Evolutionary conservation across 305 asterid genomes (phyloP), one percentile per base, ranked within the genome.

Genomic region (Rubia tinctorum): DNA sequence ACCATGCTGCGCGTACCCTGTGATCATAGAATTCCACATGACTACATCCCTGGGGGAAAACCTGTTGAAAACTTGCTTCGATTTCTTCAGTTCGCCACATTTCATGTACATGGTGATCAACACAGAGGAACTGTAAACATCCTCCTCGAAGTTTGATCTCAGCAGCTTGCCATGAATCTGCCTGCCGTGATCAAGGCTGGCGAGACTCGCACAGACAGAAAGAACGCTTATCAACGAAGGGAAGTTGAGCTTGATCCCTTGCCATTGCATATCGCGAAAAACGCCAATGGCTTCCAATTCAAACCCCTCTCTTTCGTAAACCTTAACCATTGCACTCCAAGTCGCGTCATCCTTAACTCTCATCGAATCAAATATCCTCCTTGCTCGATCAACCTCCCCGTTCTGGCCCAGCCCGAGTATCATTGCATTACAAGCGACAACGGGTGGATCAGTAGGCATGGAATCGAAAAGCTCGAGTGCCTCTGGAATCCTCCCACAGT

Each of bases 1-100:
- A 63, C 93, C 93, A 44, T 88, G 91, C 62, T 88, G 96, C 47
- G 91, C 88, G 58, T 85, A 86, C 51, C 94, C 96, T 43, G 90
- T 79, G 73, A 90, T 88, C 70, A 90, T 65, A 60, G 96, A 83
- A 77, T 90, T 85, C 96, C 92, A 90, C 90, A 85, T 85, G 64
- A 85, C 92, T 59, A 77, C 60, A 82, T 88, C 93, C 82, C 78
- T 90, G 59, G 43, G 11, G 13, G 83, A 66, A 69, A 72, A 85
- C 73, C 83, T 78, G 73, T 85, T 87, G 58, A 90, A 90, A 67
- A 86, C 78, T 68, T 75, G 74, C 71, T 75, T 88, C 62, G 90
- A 93, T 61, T 81, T 86, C 66, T 53, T 77, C 56, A 88, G 84
- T 72, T 85, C 84, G 11, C 93, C 93, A 43, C 91, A 86, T 84